These are phyloP conservation scores for Prunus armeniaca DNA, from an alignment of 306 rosid species.

Conservation along the genomic window DNA sequence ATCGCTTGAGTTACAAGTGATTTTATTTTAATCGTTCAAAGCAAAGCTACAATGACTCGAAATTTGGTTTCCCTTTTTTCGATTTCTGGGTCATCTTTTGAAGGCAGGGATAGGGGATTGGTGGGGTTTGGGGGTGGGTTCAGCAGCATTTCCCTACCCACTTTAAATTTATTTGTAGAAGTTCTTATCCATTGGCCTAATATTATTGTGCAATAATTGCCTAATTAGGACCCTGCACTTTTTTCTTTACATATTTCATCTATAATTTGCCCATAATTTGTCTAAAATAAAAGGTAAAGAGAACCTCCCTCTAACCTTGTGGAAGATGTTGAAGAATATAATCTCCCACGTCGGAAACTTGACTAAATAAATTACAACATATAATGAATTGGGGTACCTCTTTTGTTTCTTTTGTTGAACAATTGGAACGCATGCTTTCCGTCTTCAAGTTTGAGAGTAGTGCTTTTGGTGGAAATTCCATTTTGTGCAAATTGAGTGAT, in stretches of 20 bases:
- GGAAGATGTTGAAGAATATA: too few species aligned
- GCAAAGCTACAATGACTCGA: not conserved
- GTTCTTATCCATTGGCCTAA: not conserved
- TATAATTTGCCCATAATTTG: not conserved
- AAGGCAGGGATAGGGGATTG: not conserved
- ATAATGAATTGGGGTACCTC: too few species aligned
- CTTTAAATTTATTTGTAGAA: not conserved
- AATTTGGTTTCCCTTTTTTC: not conserved
- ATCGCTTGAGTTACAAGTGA: too few species aligned
- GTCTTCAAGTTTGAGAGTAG: too few species aligned
- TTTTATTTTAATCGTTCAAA: too few species aligned
- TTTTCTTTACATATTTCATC: not conserved
- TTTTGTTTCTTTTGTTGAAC: too few species aligned
- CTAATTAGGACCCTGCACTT: not conserved
- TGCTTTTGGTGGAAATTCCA: too few species aligned
- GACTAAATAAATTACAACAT: too few species aligned
- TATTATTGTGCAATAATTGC: not conserved
- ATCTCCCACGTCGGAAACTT: too few species aligned
- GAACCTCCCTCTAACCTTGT: not conserved
- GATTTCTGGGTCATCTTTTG: not conserved
- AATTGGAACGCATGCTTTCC: too few species aligned
- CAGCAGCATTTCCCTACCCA: not conserved
- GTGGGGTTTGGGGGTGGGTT: not conserved
- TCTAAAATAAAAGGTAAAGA: not conserved
- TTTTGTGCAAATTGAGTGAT: too few species aligned